Percentiles rank a stretch among this genome's conserved stretches.
Evolutionary conservation across 805 yeast genomes (phyloP).

Genomic region (Starmerella bombicola): DNA sequence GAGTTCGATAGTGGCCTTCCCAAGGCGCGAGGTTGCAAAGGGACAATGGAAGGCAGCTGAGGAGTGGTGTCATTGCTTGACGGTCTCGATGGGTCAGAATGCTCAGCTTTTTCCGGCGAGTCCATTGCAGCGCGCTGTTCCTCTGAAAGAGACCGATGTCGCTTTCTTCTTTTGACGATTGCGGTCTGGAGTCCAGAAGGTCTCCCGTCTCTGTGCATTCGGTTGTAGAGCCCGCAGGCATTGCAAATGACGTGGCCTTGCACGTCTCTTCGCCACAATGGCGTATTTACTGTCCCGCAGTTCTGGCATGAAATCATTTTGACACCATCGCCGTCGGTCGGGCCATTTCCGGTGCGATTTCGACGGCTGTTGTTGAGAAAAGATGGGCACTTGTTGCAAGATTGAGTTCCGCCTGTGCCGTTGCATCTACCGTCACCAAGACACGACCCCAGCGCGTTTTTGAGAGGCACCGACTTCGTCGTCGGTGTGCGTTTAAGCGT

Average conservation of each 20-base stretch:
- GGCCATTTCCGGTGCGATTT: constrained; percentile 8
- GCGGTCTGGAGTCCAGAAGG: constrained; percentile 64
- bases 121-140: background rate
- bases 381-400: constrained; percentile 76
- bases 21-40: background rate
- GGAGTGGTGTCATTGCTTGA: background rate
- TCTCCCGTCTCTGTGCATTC: constrained; percentile 62
- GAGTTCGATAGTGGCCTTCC: background rate
- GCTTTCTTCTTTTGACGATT: constrained; percentile 62
- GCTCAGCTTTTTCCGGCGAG: background rate
- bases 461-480: constrained; percentile 9
- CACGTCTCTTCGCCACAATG: constrained; percentile 76
- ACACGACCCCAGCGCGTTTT: constrained; percentile 40
- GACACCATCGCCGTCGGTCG: constrained; percentile 1
- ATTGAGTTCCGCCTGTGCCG: constrained; percentile 74
- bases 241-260: constrained; percentile 75
- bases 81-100: background rate
- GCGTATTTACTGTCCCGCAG: constrained; percentile 76
- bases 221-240: constrained; percentile 69
- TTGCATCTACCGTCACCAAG: constrained; percentile 71
- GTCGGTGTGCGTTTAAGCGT: constrained; percentile 38
- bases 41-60: background rate
- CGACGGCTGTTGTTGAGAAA: constrained; percentile 46
- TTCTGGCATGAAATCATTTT: constrained; percentile 60
- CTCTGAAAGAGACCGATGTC: constrained; percentile 25